Evolutionary conservation across 1,284 basidiomycete species (phyloP).

Genomic region (Melampsora allii-populina): DNA sequence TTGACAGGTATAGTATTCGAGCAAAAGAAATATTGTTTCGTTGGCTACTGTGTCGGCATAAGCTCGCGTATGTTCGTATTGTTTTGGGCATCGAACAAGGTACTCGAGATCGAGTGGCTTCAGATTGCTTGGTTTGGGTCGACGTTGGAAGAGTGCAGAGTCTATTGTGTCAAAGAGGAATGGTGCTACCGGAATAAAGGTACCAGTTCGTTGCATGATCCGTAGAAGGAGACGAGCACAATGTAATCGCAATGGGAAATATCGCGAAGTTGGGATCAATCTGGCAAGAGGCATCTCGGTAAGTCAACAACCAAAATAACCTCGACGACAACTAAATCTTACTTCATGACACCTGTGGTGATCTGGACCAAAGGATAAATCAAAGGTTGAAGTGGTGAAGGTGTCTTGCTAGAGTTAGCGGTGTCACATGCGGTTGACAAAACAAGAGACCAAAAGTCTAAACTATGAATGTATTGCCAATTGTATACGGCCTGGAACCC

Average conservation of each 20-base stretch:
- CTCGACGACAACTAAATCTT: constrained; percentile 51
- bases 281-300: constrained; percentile 56
- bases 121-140: constrained; percentile 80
- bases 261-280: constrained; percentile 74
- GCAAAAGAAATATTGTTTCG: constrained; percentile 72
- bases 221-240: constrained; percentile 68
- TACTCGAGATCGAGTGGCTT: constrained; percentile 85
- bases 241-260: constrained; percentile 76
- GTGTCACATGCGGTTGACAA: constrained; percentile 73
- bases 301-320: constrained; percentile 13
- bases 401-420: constrained; percentile 59
- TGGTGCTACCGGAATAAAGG: constrained; percentile 83
- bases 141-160: constrained; percentile 68
- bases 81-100: constrained; percentile 78
- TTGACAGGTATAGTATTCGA: constrained; percentile 69
- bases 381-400: constrained; percentile 77
- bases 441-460: constrained; percentile 95
- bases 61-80: constrained; percentile 82
- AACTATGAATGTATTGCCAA: constrained; percentile 94
- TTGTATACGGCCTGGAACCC: constrained; percentile 91
- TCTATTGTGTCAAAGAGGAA: constrained; percentile 82
- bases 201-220: constrained; percentile 70
- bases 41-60: constrained; percentile 80
- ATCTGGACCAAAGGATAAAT: constrained; percentile 96
- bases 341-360: constrained; percentile 86